Percentiles rank a stretch among this genome's conserved stretches.
These are phyloP conservation scores for Lenzites betulinus DNA, from an alignment of 768 basidiomycete genomes.

Conservation along the genomic window DNA sequence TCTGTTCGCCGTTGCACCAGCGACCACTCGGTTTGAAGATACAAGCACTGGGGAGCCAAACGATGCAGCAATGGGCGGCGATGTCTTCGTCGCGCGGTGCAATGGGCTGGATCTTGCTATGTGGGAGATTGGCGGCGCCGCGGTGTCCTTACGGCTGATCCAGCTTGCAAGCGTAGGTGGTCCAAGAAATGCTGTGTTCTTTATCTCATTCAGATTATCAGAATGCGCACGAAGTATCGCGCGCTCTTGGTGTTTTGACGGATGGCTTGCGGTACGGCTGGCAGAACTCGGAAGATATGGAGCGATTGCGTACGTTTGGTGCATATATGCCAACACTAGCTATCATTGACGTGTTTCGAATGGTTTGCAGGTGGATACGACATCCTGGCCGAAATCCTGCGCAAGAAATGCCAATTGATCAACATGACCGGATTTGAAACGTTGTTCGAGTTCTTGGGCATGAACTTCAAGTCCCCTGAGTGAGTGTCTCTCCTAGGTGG, in stretches of 20 bases:
- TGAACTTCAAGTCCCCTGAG: constrained; percentile 84
- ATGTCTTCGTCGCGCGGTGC: constrained; percentile 62
- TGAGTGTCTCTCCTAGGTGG: constrained; percentile 38
- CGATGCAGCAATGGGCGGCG: constrained; percentile 38
- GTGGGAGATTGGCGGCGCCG: constrained; percentile 84
- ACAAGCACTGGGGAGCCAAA: constrained; percentile 13
- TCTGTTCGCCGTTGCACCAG: constrained; percentile 41
- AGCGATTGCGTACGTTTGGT: constrained; percentile 65
- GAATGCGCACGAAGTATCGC: constrained; percentile 77
- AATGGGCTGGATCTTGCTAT: constrained; percentile 71
- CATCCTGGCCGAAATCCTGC: constrained; percentile 72
- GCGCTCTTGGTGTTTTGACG: constrained; percentile 68
- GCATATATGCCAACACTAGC: neutral
- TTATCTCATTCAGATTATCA: constrained; percentile 29
- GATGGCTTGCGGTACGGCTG: constrained; percentile 84
- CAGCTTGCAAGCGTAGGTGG: constrained; percentile 68
- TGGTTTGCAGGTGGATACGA: constrained; percentile 83
- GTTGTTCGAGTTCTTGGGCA: constrained; percentile 82
- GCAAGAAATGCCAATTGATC: constrained; percentile 70
- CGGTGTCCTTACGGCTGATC: constrained; percentile 69
- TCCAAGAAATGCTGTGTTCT: neutral
- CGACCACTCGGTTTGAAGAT: constrained; percentile 25
- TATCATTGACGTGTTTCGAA: neutral
- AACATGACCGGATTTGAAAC: constrained; percentile 82
- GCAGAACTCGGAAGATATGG: constrained; percentile 96